Conservation (phyloP, 2,329 filamentous ascomycete genomes). For the Plectosphaerella cucumerina region DNA sequence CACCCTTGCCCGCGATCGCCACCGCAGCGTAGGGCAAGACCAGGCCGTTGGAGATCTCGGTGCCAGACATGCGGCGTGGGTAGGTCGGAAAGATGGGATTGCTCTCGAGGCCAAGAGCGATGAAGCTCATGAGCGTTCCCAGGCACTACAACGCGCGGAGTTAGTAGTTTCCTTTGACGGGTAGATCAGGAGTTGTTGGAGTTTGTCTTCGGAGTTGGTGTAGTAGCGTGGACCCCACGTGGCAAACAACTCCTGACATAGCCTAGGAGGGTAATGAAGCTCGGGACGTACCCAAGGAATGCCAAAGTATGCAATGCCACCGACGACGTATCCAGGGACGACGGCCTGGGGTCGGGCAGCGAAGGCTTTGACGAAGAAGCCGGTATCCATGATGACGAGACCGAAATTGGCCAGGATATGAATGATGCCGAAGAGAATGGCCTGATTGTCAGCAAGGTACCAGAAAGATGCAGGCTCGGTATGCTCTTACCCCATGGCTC, state of each 20-base stretch:
- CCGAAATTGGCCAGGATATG: slow-evolving; percentile 46
- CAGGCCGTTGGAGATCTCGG: slow-evolving; percentile 63
- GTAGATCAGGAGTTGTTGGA: no score
- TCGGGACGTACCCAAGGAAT: no score
- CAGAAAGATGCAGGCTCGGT: neutral
- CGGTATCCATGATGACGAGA: slow-evolving; percentile 49
- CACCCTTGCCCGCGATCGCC: slow-evolving; percentile 65
- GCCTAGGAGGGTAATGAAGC: no score
- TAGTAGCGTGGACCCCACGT: no score
- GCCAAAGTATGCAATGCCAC: slow-evolving; percentile 48
- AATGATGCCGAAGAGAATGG: slow-evolving; percentile 45
- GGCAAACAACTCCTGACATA: no score
- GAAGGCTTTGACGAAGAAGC: slow-evolving; percentile 50
- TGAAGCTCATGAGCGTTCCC: slow-evolving; percentile 45
- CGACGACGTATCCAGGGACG: slow-evolving; percentile 51
- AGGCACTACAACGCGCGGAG: no score
- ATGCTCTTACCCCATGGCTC: slow-evolving; percentile 2
- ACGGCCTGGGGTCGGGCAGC: slow-evolving; percentile 40
- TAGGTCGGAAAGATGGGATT: slow-evolving; percentile 49
- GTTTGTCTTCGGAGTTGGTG: no score
- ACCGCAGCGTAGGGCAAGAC: slow-evolving; percentile 68
- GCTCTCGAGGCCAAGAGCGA: slow-evolving; percentile 42
- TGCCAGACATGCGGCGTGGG: slow-evolving; percentile 49
- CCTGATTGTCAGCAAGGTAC: slow-evolving; percentile 19
- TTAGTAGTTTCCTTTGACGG: no score